Evolutionary conservation across 148 eudicot genomes (phyloP), one percentile per base, ranked within the genome.

Genomic region (Salicornia ramosissima): DNA sequence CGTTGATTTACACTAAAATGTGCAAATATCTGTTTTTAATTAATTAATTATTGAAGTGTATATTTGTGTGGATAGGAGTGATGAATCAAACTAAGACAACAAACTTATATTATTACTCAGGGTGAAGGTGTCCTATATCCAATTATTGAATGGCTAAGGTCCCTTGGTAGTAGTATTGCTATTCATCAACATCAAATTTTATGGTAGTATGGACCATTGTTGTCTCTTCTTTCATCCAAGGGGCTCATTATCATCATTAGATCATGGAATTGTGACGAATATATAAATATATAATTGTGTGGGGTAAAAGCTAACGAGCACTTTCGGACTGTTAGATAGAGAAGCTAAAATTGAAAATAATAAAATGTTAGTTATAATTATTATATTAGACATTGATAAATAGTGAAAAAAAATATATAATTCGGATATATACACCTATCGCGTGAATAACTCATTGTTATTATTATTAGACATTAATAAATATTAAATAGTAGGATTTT

Each of bases 151-250:
- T 65, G 75, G 75, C 71, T 56, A 76, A 54, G 76, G 72, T 60
- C 51, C 9, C 3, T n/a, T 46, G 49, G 19, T 16, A 62, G 19
- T 62, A 18, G 40, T 45, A 36, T 16, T 71, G 19, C 69, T 69
- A 25, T 68, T 68, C 62, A 51, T 1, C 74, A 63, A 69, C 78
- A 75, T n/a, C n/a, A 75, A 75, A 52, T 61, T 39, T 69, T 61
- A 69, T 75, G 69, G 78, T 75, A 11, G 78, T 54, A 63, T 40
- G 78, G 78, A 63, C 78, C 78, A 75, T 9, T 42, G 19, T 22
- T 69, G 78, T 75, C 67, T 6, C 34, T n/a, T 18, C 46, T 15
- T 7, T 7, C 24, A 7, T 18, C 65, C 53, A 49, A 49, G 53
- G 22, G 18, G 21, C 7, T 49, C 22, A 49, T 0, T 45, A 39